Percentiles rank a stretch among this genome's conserved stretches.
Conservation (phyloP, 2,329 filamentous ascomycete genomes). For the Tolypocladium tundrense region DNA sequence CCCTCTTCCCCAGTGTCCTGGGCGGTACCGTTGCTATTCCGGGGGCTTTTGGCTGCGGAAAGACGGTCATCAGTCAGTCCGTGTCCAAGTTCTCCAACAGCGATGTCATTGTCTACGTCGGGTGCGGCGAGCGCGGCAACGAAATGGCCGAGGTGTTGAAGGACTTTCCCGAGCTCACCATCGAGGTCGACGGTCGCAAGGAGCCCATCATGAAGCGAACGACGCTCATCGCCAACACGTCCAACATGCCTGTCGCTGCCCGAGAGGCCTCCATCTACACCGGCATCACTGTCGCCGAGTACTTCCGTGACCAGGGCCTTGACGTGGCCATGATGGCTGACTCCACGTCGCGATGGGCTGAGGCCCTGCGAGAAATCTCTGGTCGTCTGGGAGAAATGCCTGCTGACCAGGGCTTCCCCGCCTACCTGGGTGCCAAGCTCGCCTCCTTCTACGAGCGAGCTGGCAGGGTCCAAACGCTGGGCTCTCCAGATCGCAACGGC, state of each 20-base stretch:
- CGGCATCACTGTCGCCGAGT: slow-evolving; percentile 87
- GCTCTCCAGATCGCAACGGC: slow-evolving; percentile 78
- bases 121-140: slow-evolving; percentile 84
- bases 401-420: slow-evolving; percentile 98
- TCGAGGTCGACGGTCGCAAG: slow-evolving; percentile 85
- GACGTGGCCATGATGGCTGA: slow-evolving; percentile 99
- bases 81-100: slow-evolving; percentile 99
- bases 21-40: slow-evolving; percentile 97
- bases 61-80: slow-evolving; percentile 98
- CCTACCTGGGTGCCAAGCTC: slow-evolving; percentile 91
- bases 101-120: slow-evolving; percentile 97
- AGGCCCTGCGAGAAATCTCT: slow-evolving; percentile 96
- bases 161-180: slow-evolving; percentile 97
- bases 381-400: slow-evolving; percentile 99
- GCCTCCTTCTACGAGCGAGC: slow-evolving; percentile 99
- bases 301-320: slow-evolving; percentile 95
- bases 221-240: slow-evolving; percentile 95
- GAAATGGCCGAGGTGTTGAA: slow-evolving; percentile 99
- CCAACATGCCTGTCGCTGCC: slow-evolving; percentile 98
- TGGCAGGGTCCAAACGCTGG: slow-evolving; percentile 74
- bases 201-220: slow-evolving; percentile 99
- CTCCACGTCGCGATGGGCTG: slow-evolving; percentile 95
- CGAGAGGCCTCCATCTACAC: slow-evolving; percentile 99
- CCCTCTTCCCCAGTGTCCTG: slow-evolving; percentile 91
- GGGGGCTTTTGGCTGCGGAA: slow-evolving; percentile 95